A percentile compares a stretch with the other conserved stretches of the same genome.
phyloP scores from a whole-genome alignment of 148 eudicot genomes.

The Arbutus unedo region DNA sequence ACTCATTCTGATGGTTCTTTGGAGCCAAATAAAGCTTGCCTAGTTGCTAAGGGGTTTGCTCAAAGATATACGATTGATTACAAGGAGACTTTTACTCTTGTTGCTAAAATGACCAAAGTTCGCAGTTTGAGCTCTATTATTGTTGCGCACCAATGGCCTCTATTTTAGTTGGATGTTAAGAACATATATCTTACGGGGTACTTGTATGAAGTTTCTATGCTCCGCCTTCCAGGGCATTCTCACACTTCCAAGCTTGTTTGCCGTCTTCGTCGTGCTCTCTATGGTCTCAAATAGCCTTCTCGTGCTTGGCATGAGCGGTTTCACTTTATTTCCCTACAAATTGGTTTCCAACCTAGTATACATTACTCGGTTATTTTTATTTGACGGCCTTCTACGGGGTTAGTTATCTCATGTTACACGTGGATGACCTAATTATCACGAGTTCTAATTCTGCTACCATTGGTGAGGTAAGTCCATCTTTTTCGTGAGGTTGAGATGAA shows the following conservation, averaged over 20 bases:
- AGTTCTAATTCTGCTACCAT: too few species aligned
- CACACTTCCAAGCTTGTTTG: background rate
- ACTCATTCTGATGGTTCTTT: constrained; percentile 1
- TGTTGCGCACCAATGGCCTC: background rate
- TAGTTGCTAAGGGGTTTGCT: background rate
- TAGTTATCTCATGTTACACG: too few species aligned
- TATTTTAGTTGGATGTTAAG: background rate
- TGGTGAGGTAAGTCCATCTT: too few species aligned
- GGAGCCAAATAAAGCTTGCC: background rate
- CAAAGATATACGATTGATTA: background rate
- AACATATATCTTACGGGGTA: background rate
- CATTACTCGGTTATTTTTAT: too few species aligned
- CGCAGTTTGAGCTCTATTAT: background rate
- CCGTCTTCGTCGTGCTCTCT: too few species aligned
- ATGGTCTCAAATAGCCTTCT: too few species aligned
- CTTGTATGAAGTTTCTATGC: background rate
- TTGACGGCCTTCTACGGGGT: too few species aligned
- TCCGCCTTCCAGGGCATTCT: background rate
- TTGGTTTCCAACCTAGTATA: too few species aligned
- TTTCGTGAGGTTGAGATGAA: too few species aligned
- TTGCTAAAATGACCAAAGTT: constrained; percentile 7
- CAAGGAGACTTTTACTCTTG: background rate
- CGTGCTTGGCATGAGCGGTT: too few species aligned
- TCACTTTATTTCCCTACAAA: too few species aligned
- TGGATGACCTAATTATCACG: too few species aligned